Percentiles rank a stretch among this genome's conserved stretches.
Evolutionary conservation across 768 basidiomycete genomes (phyloP).

Genomic region (Galerina marginata): DNA sequence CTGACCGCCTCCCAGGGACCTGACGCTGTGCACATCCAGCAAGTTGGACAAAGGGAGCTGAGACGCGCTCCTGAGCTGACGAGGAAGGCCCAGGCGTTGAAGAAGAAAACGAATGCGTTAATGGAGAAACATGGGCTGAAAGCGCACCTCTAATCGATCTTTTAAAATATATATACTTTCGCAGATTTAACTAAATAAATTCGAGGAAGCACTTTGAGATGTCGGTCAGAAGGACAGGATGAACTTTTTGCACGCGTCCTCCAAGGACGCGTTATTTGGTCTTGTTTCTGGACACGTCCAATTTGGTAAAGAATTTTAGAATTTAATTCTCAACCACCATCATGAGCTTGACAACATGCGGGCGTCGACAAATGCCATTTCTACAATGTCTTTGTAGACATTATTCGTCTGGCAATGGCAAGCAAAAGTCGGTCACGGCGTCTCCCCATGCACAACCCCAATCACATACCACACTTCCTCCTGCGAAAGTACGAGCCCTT

Average conservation of each 20-base stretch:
- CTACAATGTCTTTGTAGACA: conserved; percentile 16
- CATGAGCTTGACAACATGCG: conserved; percentile 25
- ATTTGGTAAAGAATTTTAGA: too few species aligned
- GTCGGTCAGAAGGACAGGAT: too few species aligned
- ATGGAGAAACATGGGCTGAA: conserved; percentile 67
- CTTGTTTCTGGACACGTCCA: neutral
- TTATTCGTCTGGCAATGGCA: conserved; percentile 14
- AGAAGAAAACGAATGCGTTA: conserved; percentile 65
- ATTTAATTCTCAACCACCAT: neutral
- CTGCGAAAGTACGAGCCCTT: conserved; percentile 71
- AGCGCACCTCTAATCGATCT: conserved; percentile 52
- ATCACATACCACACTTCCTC: conserved; percentile 47
- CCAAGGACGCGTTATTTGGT: conserved; percentile 8
- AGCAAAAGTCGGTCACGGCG: conserved; percentile 8
- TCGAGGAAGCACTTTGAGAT: neutral
- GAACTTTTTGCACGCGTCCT: too few species aligned
- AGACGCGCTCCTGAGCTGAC: conserved; percentile 71
- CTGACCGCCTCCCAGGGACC: conserved; percentile 59
- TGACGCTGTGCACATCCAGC: conserved; percentile 92
- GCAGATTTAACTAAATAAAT: neutral
- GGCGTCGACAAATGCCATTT: conserved; percentile 17
- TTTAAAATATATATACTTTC: neutral
- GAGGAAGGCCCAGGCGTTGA: conserved; percentile 56
- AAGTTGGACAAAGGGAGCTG: conserved; percentile 90
- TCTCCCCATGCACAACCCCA: conserved; percentile 27